Evolutionary conservation across 1,139 yeast species (phyloP), one percentile per base, ranked within the genome.

Genomic region (Saccharomyces hybrid): DNA sequence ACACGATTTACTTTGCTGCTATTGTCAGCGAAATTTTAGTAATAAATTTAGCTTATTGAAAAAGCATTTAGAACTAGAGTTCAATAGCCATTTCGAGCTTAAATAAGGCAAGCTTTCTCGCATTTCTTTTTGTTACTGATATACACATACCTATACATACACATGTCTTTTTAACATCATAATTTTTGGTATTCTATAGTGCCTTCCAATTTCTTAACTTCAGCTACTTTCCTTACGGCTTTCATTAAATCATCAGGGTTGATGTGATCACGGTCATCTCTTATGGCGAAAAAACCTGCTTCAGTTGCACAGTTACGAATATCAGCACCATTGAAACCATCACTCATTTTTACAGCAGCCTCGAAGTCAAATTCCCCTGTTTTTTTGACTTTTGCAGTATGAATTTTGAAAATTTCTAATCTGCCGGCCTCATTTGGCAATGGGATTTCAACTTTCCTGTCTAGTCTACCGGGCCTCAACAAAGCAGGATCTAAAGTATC

Each of bases 291-390:
- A 75, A 95, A 93, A 2, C 99, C 99, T 28, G 97, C 98, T 75
- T 95, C 99, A n/a, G 99, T 95, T 44, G 91, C 82, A 58, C 95
- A 97, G 71, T 95, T 95, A 73, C 99, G 84, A 64, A 95, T 86
- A 78, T 95, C 99, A 5, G 99, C 99, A 74, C 99, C 99, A 73
- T 95, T 95, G 75, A 95, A 93, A 1, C 99, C 99, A 73, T 95
- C 99, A 73, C 95, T 86, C 97, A 93, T 90, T 75, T 93, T 91
- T 44, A 93, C 98, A 46, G 90, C 87, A 23, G 97, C 96, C 74
- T 95, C 99, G 65, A 88, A 90, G 75, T 95, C 99, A 72, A 95
- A 87, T 64, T 95, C 99, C 57, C 99, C 99, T 61, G 84, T 88
- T 71, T 93, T 93, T 57, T 87, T 80, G 52, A 95, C 95, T 60